phyloP scores from a whole-genome alignment of 1,284 basidiomycete species.

The Ceratorhiza oryzae-sativae region DNA sequence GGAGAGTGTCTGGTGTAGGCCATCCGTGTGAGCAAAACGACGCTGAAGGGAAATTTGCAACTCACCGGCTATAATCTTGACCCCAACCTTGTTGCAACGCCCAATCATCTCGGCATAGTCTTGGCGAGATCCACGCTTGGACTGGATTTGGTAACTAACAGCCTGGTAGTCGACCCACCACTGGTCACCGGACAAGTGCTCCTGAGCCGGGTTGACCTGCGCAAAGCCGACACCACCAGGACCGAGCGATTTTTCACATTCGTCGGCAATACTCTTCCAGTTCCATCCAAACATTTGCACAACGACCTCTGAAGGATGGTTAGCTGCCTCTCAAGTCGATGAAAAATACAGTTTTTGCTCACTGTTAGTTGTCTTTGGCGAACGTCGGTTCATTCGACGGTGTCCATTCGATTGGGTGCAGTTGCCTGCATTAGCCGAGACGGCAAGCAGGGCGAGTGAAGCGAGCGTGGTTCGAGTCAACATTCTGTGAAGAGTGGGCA shows the following conservation, averaged over 20 bases:
- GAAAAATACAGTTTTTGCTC: background rate
- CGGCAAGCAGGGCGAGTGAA: constrained; percentile 23
- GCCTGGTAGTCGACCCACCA: constrained; percentile 79
- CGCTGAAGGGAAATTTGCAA: background rate
- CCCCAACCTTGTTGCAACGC: constrained; percentile 43
- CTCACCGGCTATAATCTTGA: constrained; percentile 43
- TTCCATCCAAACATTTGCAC: constrained; percentile 42
- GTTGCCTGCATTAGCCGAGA: constrained; percentile 15
- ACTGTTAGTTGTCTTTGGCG: constrained; percentile 30
- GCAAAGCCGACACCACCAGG: constrained; percentile 40
- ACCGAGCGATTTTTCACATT: constrained; percentile 40
- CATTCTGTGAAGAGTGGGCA: constrained; percentile 21
- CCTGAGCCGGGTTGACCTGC: constrained; percentile 42
- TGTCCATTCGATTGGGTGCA: background rate
- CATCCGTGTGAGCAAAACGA: background rate
- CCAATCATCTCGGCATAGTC: constrained; percentile 45
- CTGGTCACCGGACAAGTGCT: constrained; percentile 53
- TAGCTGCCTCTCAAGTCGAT: background rate
- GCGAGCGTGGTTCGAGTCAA: constrained; percentile 25
- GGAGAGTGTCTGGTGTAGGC: constrained; percentile 61
- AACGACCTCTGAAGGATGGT: constrained; percentile 34
- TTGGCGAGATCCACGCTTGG: constrained; percentile 44
- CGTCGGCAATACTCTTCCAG: constrained; percentile 41
- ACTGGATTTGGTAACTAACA: constrained; percentile 50
- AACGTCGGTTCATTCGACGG: constrained; percentile 9